Evolutionary conservation across 225 moss, liverwort and hornwort genomes (phyloP), one percentile per base, ranked within the genome.

Genomic region (Thuidium tamariscinum): DNA sequence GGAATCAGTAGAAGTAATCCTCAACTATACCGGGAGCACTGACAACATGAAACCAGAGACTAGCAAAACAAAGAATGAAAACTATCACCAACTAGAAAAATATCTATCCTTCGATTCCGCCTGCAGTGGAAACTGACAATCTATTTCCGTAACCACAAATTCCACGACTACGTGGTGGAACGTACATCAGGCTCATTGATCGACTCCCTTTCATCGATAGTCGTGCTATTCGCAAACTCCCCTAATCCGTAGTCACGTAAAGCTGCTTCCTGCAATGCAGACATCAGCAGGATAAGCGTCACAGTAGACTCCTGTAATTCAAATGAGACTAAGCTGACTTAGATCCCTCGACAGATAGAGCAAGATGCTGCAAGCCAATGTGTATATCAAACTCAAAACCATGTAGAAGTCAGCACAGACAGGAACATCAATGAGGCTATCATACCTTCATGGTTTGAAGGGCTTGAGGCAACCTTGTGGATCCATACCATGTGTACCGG

Each of bases 401-500:
- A 70, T 20, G 37, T n/a, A 72, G 46, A 39, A 82, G 46, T 49
- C 71, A 65, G 34, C 65, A 77, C 46, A 70, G 29, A 32, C 57
- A 60, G 42, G 23, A 75, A 46, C 23, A n/a, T 41, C 30, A 34
- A 77, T 18, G 51, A 82, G 62, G 37, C 66, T 74, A 74, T 14
- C 62, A 77, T 92, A 99, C 98, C 96, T 99, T 97, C 97, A 99
- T 95, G 21, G 86, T 84, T 86, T 95, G 91, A 88, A 99, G 92
- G 37, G 98, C 98, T 84, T 92, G 91, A n/a, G 96, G 95, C 84
- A 99, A 92, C 77, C 94, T 91, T 34, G 91, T 94, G 84, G 90
- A 97, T 76, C 98, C 98, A 93, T 99, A 91, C 98, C 98, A 99
- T 21, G 96, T 97, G 86, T 99, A 99, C 36, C 95, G 94, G 79